Base-by-base conservation (phyloP, 1,284 basidiomycete species). In the Cutaneotrichosporon sp. region DNA sequence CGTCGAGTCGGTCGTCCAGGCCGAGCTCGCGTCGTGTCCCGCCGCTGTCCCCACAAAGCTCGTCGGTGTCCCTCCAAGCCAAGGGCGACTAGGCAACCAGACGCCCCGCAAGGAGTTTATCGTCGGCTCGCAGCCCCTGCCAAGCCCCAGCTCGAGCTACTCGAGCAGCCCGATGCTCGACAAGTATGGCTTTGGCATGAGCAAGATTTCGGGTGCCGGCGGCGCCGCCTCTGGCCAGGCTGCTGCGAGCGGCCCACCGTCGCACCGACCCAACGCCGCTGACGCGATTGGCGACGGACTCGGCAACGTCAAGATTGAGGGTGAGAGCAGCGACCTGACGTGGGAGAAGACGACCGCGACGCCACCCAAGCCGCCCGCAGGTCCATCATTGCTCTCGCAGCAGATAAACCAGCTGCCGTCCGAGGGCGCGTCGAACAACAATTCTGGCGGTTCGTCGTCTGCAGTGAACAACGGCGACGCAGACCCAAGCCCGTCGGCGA, bases 51-150 rank as follows among this genome's bases (percentile, higher is more conserved):
- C 80, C 14, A 82, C 81, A 15, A 88, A 88, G 61, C 80, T 98
- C 43, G 87, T 97, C 55, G 94, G 94, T 52, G 96, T 98, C 0
- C 94, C 94, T 0, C 94, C 94, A 0, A 88, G 86, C 43, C 90
- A 92, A 63, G 94, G 93, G 4, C 82, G 94, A 49, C 89, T 91
- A n/a, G 94, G 94, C 1, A 93, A 96, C 68, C 94, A 97, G 75
- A 98, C 94, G 0, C 94, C 94, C 0, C 81, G 91, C 38, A 85
- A 87, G 26, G 90, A 96, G 65, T 92, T 89, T 77, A 97, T 97
- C 76, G 96, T 91, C 1, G 90, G 89, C 35, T 92, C 88, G 1
- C 93, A 92, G 68, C 94, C 94, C 0, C 80, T 98, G 8, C 92
- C 94, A 0, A 78, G 76, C 80, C 88, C 64, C 78, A 88, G 42